Percentiles rank a stretch among this genome's conserved stretches.
These are phyloP conservation scores for Coffea eugenioides DNA, from an alignment of 257 asterid species.

Conservation along the genomic window DNA sequence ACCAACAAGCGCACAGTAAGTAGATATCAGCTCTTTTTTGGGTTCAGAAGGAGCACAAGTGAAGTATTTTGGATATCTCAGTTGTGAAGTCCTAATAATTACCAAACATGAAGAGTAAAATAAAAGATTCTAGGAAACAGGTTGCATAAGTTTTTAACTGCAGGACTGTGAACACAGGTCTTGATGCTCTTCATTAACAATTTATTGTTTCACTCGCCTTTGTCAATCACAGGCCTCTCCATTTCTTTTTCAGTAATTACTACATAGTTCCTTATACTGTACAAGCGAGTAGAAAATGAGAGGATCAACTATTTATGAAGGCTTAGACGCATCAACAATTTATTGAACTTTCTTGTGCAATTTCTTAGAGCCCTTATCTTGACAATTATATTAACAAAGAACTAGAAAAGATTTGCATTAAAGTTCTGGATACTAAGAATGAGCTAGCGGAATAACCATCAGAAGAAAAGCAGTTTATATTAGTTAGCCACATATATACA, in stretches of 20 bases:
- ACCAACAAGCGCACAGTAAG: background rate
- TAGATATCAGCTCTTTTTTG: background rate
- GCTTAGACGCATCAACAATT: background rate
- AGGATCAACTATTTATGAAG: background rate
- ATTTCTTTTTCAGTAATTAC: background rate
- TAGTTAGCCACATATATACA: background rate
- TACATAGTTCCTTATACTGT: background rate
- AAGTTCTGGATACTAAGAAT: background rate
- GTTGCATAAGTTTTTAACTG: background rate
- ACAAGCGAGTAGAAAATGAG: background rate
- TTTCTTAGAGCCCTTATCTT: background rate
- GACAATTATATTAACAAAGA: too few species aligned
- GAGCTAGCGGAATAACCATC: background rate
- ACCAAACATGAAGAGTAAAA: background rate
- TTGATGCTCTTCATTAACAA: background rate
- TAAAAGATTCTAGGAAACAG: background rate
- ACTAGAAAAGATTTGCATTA: background rate
- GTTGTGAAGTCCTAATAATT: background rate
- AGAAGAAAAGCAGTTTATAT: too few species aligned
- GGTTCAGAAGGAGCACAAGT: background rate
- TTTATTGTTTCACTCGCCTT: background rate
- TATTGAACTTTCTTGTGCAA: too few species aligned
- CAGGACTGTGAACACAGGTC: background rate
- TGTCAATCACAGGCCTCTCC: too few species aligned
- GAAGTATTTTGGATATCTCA: background rate